These are phyloP conservation scores for Colletotrichum costaricense DNA, from an alignment of 2,329 filamentous ascomycete genomes.

Conservation along the genomic window DNA sequence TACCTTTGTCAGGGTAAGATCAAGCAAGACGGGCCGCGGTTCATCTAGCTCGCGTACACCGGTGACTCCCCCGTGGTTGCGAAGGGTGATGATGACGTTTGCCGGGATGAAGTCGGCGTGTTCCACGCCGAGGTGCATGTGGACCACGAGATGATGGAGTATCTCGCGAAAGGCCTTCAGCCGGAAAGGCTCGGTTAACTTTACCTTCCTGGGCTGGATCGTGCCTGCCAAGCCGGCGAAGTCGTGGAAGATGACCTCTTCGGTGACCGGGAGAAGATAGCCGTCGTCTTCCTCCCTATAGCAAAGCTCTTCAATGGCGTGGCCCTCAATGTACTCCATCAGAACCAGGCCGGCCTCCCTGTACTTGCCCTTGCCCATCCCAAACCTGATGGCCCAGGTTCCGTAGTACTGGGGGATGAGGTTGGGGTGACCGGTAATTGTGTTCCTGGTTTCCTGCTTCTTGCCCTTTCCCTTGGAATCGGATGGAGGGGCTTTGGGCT, in stretches of 20 bases:
- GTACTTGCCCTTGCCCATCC: not conserved
- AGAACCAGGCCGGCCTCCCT: not conserved
- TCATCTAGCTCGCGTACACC: not conserved
- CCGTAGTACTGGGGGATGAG: slow-evolving; percentile 10
- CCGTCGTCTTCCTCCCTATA: not conserved
- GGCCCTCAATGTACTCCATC: not conserved
- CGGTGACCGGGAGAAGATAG: not conserved
- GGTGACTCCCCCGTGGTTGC: no score
- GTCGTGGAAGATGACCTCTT: not conserved
- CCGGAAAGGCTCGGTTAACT: not conserved
- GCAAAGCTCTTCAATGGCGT: not conserved
- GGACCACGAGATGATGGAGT: not conserved
- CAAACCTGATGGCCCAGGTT: not conserved
- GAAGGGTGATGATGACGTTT: no score
- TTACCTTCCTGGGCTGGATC: not conserved
- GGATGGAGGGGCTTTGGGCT: no score
- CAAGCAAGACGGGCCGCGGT: not conserved
- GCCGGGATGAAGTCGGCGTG: not conserved
- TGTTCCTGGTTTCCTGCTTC: no score
- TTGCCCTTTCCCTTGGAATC: no score
- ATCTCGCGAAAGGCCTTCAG: not conserved
- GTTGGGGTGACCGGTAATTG: not conserved
- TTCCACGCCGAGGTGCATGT: not conserved
- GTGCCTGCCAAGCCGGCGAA: no score
- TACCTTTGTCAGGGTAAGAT: not conserved